Base-by-base conservation (phyloP, 2,329 filamentous ascomycete species). In the Colletotrichum trifolii region DNA sequence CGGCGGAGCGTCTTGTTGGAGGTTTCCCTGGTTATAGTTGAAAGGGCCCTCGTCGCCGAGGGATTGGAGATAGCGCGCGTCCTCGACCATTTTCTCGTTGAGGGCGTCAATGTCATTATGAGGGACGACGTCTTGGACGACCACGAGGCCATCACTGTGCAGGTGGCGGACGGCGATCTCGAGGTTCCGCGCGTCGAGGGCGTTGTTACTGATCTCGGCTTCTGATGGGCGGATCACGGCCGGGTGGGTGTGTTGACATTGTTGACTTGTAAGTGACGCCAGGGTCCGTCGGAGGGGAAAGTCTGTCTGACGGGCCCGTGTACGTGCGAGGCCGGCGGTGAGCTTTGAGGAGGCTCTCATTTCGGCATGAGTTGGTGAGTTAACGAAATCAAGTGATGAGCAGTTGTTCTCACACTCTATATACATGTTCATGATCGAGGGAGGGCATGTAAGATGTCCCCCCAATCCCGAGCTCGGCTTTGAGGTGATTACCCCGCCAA, bases 21-120 rank as follows among this genome's bases (percentile, higher is more conserved):
- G 77, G 67, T 89, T 90, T 1, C 84, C 85, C 52, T 81, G 81
- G 70, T 89, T 89, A 71, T 89, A 89, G 69, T 89, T 89, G 77
- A 83, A 90, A 0, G 85, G 85, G 0, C 83, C 81, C 13, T 85
- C 79, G 17, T 87, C 81, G 2, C 85, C 85, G 38, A 78, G 75
- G 1, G 76, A 77, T 61, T 85, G 83, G 2, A 90, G 76, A 4
- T 73, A 70, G 2, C 77, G 78, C 2, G 87, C 87, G 71, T 90
- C 87, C 49, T 83, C 40, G 1, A 86, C 79, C 87, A 90, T 90
- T 68, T 83, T 85, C 49, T 69, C 67, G 69, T 90, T 89, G 42
- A 90, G 75, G 7, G 71, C 69, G 69, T 89, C 84, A 3, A 90
- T 74, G n/a, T 82, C 72, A 0, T 76, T 71, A 67, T 85, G 82